Percentiles rank a stretch among this genome's conserved stretches.
Conservation (phyloP, 2,329 filamentous ascomycete genomes). For the Verticillium albo-atrum region DNA sequence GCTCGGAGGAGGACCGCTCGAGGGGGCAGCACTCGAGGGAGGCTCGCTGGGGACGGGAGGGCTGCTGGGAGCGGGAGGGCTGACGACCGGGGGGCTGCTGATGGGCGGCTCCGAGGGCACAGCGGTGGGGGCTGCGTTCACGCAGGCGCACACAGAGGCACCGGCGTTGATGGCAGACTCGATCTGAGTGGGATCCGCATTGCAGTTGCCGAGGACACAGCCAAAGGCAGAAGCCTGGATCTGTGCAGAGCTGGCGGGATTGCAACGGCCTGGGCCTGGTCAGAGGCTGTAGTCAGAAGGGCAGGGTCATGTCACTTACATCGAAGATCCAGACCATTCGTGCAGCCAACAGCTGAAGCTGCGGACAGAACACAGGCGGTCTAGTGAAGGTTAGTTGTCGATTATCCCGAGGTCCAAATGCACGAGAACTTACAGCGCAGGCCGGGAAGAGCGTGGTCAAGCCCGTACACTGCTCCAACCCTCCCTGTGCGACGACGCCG, state of each 20-base stretch:
- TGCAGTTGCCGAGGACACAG: constrained; percentile 15
- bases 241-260: constrained; percentile 11
- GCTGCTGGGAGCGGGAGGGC: neutral
- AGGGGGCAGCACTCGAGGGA: neutral
- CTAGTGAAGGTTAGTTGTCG: constrained; percentile 6
- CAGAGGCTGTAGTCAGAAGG: neutral
- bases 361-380: constrained; percentile 16
- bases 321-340: constrained; percentile 14
- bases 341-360: constrained; percentile 16
- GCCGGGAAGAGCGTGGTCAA: constrained; percentile 16
- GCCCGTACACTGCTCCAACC: constrained; percentile 9
- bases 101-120: neutral
- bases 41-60: neutral
- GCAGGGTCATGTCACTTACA: constrained; percentile 12
- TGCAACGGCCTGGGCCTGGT: constrained; percentile 15
- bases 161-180: constrained; percentile 15
- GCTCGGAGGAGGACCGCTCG: neutral
- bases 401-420: neutral
- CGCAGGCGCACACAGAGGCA: constrained; percentile 14
- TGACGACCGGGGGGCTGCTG: neutral
- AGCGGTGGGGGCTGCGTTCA: constrained; percentile 8
- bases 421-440: constrained; percentile 15
- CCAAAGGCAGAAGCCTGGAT: constrained; percentile 13
- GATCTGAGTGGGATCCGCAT: neutral
- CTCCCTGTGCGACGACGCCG: constrained; percentile 12